A percentile compares a stretch with the other conserved stretches of the same genome.
Conservation (phyloP, 2,329 filamentous ascomycete species). For the Fusarium brachygibbosum region DNA sequence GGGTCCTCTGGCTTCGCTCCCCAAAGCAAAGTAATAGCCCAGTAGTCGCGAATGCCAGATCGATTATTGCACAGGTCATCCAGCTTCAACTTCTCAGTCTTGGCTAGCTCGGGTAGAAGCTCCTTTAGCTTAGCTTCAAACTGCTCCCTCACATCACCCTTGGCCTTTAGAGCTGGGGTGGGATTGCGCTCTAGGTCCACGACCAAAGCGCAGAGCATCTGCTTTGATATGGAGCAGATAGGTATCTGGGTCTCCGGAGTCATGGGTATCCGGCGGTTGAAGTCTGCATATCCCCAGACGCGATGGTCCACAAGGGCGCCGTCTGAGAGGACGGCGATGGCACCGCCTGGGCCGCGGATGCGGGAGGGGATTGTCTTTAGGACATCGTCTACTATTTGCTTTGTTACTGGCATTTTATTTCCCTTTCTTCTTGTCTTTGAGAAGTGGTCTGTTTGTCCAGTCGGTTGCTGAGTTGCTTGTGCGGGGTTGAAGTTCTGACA, state of each 20-base stretch:
- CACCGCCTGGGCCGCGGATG: conserved; percentile 35
- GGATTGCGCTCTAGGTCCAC: conserved; percentile 33
- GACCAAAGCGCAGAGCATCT: conserved; percentile 37
- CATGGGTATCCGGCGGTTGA: conserved; percentile 35
- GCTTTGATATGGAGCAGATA: conserved; percentile 38
- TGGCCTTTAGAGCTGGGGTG: conserved; percentile 12
- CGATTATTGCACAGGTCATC: conserved; percentile 34
- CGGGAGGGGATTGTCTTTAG: conserved; percentile 25
- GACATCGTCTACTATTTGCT: conserved; percentile 23
- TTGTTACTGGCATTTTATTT: conserved; percentile 25
- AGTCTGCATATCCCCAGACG: conserved; percentile 40
- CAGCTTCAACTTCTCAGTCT: conserved; percentile 8
- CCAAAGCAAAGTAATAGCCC: conserved; percentile 35
- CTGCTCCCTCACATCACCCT: conserved; percentile 22
- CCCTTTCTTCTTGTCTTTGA: background rate
- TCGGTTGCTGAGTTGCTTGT: conserved; percentile 1
- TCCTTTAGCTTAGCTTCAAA: conserved; percentile 28
- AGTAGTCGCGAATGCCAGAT: conserved; percentile 38
- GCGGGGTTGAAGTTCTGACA: conserved; percentile 29
- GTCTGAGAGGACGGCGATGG: conserved; percentile 32
- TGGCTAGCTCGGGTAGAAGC: conserved; percentile 23
- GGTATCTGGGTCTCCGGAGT: conserved; percentile 27
- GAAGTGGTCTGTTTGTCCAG: background rate
- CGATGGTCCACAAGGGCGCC: conserved; percentile 20
- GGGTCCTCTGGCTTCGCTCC: conserved; percentile 32